These are phyloP conservation scores for Sporothrix sp. DNA, from an alignment of 2,329 filamentous ascomycete species.

Conservation along the genomic window DNA sequence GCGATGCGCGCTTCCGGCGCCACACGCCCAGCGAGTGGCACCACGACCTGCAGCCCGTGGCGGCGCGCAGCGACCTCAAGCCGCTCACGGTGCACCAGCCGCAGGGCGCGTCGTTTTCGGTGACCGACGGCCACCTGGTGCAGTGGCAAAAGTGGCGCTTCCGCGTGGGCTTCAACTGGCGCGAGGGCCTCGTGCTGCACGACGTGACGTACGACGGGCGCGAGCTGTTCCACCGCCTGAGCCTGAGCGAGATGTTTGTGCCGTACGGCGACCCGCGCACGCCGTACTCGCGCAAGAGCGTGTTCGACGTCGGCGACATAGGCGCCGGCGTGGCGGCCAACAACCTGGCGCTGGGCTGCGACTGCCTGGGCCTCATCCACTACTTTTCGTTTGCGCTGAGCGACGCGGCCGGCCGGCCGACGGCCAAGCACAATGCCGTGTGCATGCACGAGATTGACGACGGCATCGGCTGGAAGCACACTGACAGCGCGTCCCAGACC, in stretches of 20 bases:
- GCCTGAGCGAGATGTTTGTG: slow-evolving; percentile 59
- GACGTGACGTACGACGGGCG: slow-evolving; percentile 55
- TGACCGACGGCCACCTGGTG: slow-evolving; percentile 38
- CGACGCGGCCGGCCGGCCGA: slow-evolving; percentile 39
- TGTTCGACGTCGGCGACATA: slow-evolving; percentile 62
- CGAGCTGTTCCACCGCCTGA: slow-evolving; percentile 55
- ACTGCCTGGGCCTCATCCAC: slow-evolving; percentile 57
- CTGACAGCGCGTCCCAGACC: slow-evolving; percentile 52
- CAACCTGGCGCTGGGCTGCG: slow-evolving; percentile 57
- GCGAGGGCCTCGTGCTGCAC: slow-evolving; percentile 58
- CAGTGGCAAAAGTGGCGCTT: slow-evolving; percentile 62
- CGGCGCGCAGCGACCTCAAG: neutral
- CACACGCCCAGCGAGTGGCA: neutral
- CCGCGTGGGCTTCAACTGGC: slow-evolving; percentile 60
- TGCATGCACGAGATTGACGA: slow-evolving; percentile 63
- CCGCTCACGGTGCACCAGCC: slow-evolving; percentile 13
- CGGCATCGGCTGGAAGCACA: slow-evolving; percentile 62
- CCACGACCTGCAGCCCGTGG: neutral
- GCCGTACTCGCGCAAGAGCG: slow-evolving; percentile 59
- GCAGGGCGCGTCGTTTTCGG: slow-evolving; percentile 30
- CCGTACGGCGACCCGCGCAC: slow-evolving; percentile 53
- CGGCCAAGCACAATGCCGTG: slow-evolving; percentile 43
- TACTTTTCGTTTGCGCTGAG: slow-evolving; percentile 40
- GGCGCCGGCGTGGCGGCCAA: slow-evolving; percentile 58
- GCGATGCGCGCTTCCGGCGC: too few species aligned